phyloP scores from a whole-genome alignment of 306 rosid genomes.

The Medicago lupulina region DNA sequence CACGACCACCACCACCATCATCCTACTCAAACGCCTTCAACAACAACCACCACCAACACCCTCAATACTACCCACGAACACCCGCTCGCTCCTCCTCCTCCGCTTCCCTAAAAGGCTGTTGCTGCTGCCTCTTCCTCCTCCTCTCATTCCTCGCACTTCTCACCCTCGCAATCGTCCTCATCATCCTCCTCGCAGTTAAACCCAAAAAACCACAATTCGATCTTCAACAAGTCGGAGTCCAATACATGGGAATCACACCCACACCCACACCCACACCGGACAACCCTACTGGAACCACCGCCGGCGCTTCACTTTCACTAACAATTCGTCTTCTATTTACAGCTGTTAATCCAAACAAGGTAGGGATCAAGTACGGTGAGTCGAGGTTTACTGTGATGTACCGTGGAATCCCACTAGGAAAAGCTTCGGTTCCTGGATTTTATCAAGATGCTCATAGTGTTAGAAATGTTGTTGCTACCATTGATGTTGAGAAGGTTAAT shows the following conservation, averaged over 20 bases:
- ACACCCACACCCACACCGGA: conserved; percentile 31
- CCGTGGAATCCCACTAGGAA: conserved; percentile 87
- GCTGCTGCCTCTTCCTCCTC: conserved; percentile 92
- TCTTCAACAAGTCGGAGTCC: conserved; percentile 88
- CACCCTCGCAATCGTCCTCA: conserved; percentile 67
- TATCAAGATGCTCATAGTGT: conserved; percentile 79
- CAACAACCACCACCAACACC: conserved; percentile 10
- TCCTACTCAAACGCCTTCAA: conserved; percentile 30
- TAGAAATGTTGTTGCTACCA: conserved; percentile 70
- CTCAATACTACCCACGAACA: conserved; percentile 49
- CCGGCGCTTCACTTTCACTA: conserved; percentile 74
- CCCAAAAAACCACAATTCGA: conserved; percentile 97
- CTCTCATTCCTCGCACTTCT: conserved; percentile 86
- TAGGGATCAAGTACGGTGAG: conserved; percentile 91
- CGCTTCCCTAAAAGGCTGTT: conserved; percentile 87
- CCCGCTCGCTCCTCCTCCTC: conserved; percentile 59
- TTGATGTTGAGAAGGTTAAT: conserved; percentile 80
- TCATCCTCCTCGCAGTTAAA: conserved; percentile 79
- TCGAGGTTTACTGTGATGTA: conserved; percentile 95
- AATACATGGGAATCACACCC: conserved; percentile 74
- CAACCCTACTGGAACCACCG: conserved; percentile 42
- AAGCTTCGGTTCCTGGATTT: conserved; percentile 83
- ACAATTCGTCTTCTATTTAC: conserved; percentile 72
- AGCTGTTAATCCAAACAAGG: conserved; percentile 90
- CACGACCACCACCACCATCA: conserved; percentile 17